Conservation (phyloP, 2,329 filamentous ascomycete genomes). For the Westerdykella sp. region DNA sequence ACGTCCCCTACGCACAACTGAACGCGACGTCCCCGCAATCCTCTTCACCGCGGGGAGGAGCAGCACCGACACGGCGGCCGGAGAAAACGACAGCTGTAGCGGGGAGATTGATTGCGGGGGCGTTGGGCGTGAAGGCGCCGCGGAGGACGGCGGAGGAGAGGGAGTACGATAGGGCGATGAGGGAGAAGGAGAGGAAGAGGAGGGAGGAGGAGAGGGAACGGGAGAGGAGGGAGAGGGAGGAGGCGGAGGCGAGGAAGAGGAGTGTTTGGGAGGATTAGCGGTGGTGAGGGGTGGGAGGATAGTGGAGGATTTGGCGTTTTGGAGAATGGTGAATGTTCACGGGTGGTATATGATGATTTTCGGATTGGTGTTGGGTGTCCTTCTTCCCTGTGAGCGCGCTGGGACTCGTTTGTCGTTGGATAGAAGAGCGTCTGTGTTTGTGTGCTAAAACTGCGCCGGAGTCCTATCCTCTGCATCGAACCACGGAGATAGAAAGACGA, state of each 20-base stretch:
- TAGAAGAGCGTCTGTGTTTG: not conserved
- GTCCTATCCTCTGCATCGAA: too few species aligned
- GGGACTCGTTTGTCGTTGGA: not conserved
- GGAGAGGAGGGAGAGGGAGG: conserved; percentile 57
- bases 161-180: conserved; percentile 75
- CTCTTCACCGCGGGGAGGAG: conserved; percentile 11
- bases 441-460: not conserved
- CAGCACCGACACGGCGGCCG: conserved; percentile 47
- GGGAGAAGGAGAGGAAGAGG: conserved; percentile 76
- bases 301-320: not conserved
- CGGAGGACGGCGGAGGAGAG: conserved; percentile 81
- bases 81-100: conserved; percentile 95
- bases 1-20: conserved; percentile 10
- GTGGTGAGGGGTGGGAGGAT: not conserved
- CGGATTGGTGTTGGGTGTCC: not conserved
- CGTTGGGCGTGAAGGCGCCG: conserved; percentile 73
- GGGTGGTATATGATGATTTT: too few species aligned
- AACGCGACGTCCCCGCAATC: conserved; percentile 1
- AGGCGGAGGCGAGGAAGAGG: conserved; percentile 66
- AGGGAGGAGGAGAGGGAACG: conserved; percentile 65
- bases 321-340: not conserved
- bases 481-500: too few species aligned
- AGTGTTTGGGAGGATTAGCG: conserved; percentile 77
- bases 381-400: not conserved
- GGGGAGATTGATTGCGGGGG: conserved; percentile 80